phyloP scores from a whole-genome alignment of 352 stramenopile species.

The Pythium diclinum region DNA sequence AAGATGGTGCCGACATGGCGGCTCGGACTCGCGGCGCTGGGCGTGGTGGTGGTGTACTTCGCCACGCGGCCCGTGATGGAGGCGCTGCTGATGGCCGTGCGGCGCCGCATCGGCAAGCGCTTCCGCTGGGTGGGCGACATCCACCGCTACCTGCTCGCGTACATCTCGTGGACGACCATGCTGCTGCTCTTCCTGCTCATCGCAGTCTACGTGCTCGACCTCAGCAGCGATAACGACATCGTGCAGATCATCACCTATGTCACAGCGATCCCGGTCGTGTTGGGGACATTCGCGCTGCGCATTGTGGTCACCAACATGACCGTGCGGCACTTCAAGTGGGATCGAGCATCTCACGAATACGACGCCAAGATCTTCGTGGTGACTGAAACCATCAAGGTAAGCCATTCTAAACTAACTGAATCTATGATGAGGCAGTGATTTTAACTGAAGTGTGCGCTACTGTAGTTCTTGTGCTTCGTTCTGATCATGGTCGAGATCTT shows the following conservation, averaged over 20 bases:
- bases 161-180: conserved; percentile 73
- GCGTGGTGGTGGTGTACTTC: conserved; percentile 47
- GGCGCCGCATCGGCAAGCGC: conserved; percentile 55
- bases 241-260: conserved; percentile 55
- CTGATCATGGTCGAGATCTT: conserved; percentile 80
- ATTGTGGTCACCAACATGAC: conserved; percentile 77
- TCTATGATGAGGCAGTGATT: not conserved
- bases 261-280: conserved; percentile 58
- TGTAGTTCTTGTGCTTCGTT: conserved; percentile 62
- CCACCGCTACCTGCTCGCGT: conserved; percentile 70
- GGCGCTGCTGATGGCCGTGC: conserved; percentile 46
- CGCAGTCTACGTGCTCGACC: conserved; percentile 49
- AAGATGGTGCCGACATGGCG: conserved; percentile 53
- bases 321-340: conserved; percentile 76
- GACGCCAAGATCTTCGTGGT: conserved; percentile 80
- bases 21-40: conserved; percentile 43
- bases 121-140: conserved; percentile 79
- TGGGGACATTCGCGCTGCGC: conserved; percentile 71
- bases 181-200: conserved; percentile 47
- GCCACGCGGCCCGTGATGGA: conserved; percentile 50
- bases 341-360: conserved; percentile 58
- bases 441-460: not conserved
- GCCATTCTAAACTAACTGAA: not conserved
- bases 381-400: conserved; percentile 64
- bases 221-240: conserved; percentile 45